Evolutionary conservation across 306 rosid genomes (phyloP), one percentile per base, ranked within the genome.

Genomic region (Vigna trinervia): DNA sequence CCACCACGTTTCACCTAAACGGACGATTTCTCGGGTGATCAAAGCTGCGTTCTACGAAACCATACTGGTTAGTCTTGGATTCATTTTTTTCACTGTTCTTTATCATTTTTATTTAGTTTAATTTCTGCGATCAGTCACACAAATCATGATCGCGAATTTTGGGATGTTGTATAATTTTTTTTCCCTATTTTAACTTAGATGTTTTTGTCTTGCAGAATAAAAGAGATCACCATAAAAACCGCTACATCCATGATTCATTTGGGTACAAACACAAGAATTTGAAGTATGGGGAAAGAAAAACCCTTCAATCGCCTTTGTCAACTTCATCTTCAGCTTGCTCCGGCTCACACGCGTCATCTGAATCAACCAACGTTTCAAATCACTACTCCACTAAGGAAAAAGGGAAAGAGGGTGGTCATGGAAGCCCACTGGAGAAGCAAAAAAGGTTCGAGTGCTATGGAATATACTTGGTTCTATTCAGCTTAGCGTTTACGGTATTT

Each of bases 21-120:
- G 76, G 65, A 78, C 73, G 5, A 69, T 94, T 48, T 88, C 88
- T 26, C 82, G 83, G 43, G 69, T 60, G 2, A 48, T 89, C 17
- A 90, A 85, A 87, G 90, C 93, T 28, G 81, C 85, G 54, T 51
- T 94, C 45, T 85, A 82, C 17, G 92, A 85, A 72, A 85, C 94
- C 7, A 76, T 89, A 46, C 38, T 89, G 94, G 97, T 94, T 14
- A 81, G 88, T 83, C 53, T 62, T 6, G 60, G 43, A 46, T 34
- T 69, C 46, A 47, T 4, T 56, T 5, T 5, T 1, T 23, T 41
- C 17, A 68, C 13, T 10, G 34, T 30, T 28, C 30, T 30, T 9
- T 2, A 10, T 43, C 12, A 0, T 10, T 45, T 12, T 11, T 45
- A n/a, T 45, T 3, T 4, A 45, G 17, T 48, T 48, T 48, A 48